Evolutionary conservation across 2,329 filamentous ascomycete genomes (phyloP).

Genomic region (Chaetomiaceae sp.): DNA sequence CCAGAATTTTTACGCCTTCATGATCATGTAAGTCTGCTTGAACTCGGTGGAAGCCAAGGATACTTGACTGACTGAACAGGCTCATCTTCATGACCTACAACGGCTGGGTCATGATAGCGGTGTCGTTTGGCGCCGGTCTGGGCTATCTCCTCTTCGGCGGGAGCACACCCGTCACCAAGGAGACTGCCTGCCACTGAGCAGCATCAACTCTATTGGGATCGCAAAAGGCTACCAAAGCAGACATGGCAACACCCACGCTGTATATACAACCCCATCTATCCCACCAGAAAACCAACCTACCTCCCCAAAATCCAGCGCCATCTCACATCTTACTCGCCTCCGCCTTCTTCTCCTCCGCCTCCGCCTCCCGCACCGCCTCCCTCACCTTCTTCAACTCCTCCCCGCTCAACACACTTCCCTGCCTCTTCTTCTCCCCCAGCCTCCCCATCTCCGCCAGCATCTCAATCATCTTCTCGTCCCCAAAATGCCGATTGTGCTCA

Average conservation of each 20-base stretch:
- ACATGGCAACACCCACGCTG: too few relatives aligned
- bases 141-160: constrained; percentile 82
- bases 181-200: constrained; percentile 72
- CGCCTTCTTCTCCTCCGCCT: constrained; percentile 8
- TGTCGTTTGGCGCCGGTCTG: constrained; percentile 81
- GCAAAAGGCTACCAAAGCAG: background rate
- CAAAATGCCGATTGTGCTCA: constrained; percentile 57
- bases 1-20: constrained; percentile 98
- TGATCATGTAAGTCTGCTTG: constrained; percentile 80
- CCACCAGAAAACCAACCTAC: constrained; percentile 26
- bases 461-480: constrained; percentile 50
- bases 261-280: background rate
- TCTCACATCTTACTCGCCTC: constrained; percentile 39
- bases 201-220: constrained; percentile 4
- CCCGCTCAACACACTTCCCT: constrained; percentile 31
- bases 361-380: constrained; percentile 4
- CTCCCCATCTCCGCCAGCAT: constrained; percentile 42
- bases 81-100: constrained; percentile 99
- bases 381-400: constrained; percentile 35
- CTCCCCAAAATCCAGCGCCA: constrained; percentile 24
- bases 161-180: constrained; percentile 67
- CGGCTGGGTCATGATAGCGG: constrained; percentile 92
- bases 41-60: background rate
- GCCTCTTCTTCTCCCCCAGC: constrained; percentile 43
- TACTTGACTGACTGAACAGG: constrained; percentile 49